A percentile compares a stretch with the other conserved stretches of the same genome.
Conservation (phyloP, 2,329 filamentous ascomycete genomes). For the Aspergillus novoparasiticus region DNA sequence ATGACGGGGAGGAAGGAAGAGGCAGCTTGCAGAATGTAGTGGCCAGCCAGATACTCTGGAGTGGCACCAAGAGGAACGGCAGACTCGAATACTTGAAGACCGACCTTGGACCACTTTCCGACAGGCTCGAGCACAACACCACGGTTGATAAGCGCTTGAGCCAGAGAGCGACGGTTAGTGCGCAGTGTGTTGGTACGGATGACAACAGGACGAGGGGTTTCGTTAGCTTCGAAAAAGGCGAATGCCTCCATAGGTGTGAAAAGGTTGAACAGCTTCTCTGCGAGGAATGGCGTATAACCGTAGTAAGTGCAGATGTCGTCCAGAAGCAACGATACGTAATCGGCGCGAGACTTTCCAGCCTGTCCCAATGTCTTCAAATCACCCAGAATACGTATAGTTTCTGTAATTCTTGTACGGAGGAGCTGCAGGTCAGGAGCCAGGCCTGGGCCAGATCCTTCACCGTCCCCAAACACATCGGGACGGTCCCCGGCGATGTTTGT, state of each 20-base stretch:
- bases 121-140: constrained; percentile 95
- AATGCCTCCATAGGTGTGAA: constrained; percentile 94
- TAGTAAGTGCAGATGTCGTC: constrained; percentile 97
- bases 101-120: constrained; percentile 98
- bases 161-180: constrained; percentile 74
- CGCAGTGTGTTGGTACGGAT: constrained; percentile 96
- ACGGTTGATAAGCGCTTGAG: constrained; percentile 91
- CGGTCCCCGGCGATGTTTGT: constrained; percentile 87
- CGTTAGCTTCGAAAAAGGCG: constrained; percentile 98
- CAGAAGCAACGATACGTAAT: constrained; percentile 84
- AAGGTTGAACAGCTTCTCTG: constrained; percentile 90
- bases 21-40: constrained; percentile 97
- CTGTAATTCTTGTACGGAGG: constrained; percentile 83
- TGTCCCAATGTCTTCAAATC: constrained; percentile 83
- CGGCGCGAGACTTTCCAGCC: constrained; percentile 76
- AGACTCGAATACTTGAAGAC: constrained; percentile 92
- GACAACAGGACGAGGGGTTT: constrained; percentile 88
- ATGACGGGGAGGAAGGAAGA: constrained; percentile 97
- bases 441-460: constrained; percentile 57
- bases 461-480: constrained; percentile 63
- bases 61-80: constrained; percentile 87
- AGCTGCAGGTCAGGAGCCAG: constrained; percentile 89
- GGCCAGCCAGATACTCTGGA: constrained; percentile 93
- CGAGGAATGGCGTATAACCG: constrained; percentile 91
- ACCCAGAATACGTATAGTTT: constrained; percentile 87